Conservation (phyloP, 495 filamentous ascomycete species). For the Penicillium silybi region DNA sequence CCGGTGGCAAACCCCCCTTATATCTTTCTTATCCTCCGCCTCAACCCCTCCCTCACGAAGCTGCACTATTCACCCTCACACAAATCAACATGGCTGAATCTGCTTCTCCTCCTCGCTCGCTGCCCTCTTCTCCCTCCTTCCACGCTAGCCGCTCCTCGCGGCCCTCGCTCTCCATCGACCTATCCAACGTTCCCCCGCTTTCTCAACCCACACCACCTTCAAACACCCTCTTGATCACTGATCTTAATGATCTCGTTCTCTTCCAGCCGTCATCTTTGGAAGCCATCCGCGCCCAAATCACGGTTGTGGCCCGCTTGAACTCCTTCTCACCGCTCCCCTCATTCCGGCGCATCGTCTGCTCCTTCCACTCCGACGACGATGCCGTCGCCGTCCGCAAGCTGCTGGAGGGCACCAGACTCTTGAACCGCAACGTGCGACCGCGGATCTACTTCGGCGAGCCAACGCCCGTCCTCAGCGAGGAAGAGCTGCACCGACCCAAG, state of each 20-base stretch:
- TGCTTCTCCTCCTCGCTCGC: conserved; percentile 22
- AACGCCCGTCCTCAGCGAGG: conserved; percentile 59
- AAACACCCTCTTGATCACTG: conserved; percentile 91
- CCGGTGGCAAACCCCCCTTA: conserved; percentile 17
- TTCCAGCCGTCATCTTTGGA: conserved; percentile 76
- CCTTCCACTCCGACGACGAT: conserved; percentile 69
- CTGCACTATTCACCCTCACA: neutral
- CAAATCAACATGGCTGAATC: conserved; percentile 22
- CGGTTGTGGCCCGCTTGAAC: conserved; percentile 64
- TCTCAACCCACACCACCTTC: conserved; percentile 76
- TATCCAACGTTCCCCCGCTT: conserved; percentile 74
- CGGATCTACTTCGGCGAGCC: conserved; percentile 86
- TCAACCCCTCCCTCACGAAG: too few species aligned
- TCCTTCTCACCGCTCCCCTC: conserved; percentile 90
- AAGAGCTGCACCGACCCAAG: conserved; percentile 42
- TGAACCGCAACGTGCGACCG: conserved; percentile 56
- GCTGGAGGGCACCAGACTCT: conserved; percentile 66
- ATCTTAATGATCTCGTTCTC: conserved; percentile 71
- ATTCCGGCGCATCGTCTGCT: conserved; percentile 86
- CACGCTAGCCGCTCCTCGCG: conserved; percentile 43
- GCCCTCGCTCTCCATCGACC: conserved; percentile 71
- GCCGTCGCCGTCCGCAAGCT: conserved; percentile 68
- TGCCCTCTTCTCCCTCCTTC: conserved; percentile 25
- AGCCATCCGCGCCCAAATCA: conserved; percentile 68
- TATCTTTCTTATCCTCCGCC: conserved; percentile 11